Conservation (phyloP, 257 asterid genomes). For the Cinchona pubescens region DNA sequence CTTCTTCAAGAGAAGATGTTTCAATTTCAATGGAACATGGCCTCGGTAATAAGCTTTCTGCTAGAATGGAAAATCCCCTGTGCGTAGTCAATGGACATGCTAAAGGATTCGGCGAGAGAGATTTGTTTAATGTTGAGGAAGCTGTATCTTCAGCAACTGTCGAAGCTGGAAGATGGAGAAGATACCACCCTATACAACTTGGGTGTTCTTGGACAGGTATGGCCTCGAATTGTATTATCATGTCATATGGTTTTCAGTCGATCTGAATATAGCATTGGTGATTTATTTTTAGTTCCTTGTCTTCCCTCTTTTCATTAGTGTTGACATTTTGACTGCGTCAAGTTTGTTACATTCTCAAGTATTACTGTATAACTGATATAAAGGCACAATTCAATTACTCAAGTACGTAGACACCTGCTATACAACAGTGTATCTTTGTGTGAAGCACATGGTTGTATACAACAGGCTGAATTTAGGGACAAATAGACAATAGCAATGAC, state of each 20-base stretch:
- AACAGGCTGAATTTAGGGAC: neutral
- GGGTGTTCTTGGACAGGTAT: conserved; percentile 87
- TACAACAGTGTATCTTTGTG: too few relatives aligned
- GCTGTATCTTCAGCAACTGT: conserved; percentile 52
- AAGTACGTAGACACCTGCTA: too few relatives aligned
- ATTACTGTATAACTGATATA: neutral
- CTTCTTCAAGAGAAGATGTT: conserved; percentile 50
- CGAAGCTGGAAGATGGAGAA: conserved; percentile 69
- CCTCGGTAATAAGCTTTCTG: conserved; percentile 54
- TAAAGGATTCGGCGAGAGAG: conserved; percentile 61
- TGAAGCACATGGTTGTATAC: too few relatives aligned
- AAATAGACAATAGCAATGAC: neutral
- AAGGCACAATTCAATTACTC: too few relatives aligned
- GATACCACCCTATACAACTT: conserved; percentile 84
- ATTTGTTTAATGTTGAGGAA: conserved; percentile 49
- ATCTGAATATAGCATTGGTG: neutral
- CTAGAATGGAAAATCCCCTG: conserved; percentile 62
- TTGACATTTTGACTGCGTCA: neutral
- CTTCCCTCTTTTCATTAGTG: too few relatives aligned
- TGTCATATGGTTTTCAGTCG: neutral
- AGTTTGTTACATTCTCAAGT: neutral
- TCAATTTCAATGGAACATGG: conserved; percentile 29
- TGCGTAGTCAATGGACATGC: conserved; percentile 46
- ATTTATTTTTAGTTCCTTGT: neutral
- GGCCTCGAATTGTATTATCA: conserved; percentile 5